Percentiles rank a stretch among this genome's conserved stretches.
These are phyloP conservation scores for Saturnispora besseyi DNA, from an alignment of 805 yeast species.

Conservation along the genomic window DNA sequence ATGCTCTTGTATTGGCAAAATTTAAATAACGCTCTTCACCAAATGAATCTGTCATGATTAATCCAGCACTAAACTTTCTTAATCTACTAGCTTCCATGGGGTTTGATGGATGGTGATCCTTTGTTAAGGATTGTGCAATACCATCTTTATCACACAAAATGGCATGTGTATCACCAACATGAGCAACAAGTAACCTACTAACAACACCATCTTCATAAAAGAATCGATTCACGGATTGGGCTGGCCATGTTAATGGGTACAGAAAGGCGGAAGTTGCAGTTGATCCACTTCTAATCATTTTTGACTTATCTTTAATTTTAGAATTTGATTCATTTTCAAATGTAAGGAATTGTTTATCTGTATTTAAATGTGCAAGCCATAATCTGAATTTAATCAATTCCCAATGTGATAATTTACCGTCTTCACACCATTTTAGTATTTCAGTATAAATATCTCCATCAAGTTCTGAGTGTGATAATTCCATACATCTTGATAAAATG, in stretches of 20 bases:
- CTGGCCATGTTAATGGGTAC: slow-evolving; percentile 26
- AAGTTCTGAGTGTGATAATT: not conserved
- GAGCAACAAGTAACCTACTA: slow-evolving; percentile 68
- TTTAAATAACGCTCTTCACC: slow-evolving; percentile 79
- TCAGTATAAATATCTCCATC: not conserved
- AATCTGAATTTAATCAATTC: slow-evolving; percentile 58
- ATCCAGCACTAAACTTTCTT: slow-evolving; percentile 50
- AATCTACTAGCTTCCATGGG: slow-evolving; percentile 69
- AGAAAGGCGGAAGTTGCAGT: slow-evolving; percentile 29
- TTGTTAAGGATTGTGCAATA: slow-evolving; percentile 66
- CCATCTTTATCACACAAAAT: slow-evolving; percentile 78
- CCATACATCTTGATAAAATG: slow-evolving; percentile 3
- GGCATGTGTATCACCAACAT: slow-evolving; percentile 88
- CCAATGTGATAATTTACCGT: slow-evolving; percentile 14
- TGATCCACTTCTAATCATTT: slow-evolving; percentile 26
- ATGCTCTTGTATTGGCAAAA: slow-evolving; percentile 86
- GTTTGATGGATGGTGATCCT: slow-evolving; percentile 80
- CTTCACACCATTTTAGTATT: slow-evolving; percentile 5
- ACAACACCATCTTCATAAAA: slow-evolving; percentile 62
- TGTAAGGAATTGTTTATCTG: slow-evolving; percentile 53
- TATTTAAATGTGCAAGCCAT: slow-evolving; percentile 52
- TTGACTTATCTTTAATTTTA: not conserved
- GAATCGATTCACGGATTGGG: slow-evolving; percentile 26
- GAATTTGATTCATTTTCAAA: slow-evolving; percentile 22
- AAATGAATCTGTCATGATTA: slow-evolving; percentile 78